These are phyloP conservation scores for Cladosporium sp. DNA, from an alignment of 2,329 filamentous ascomycete genomes.

Conservation along the genomic window DNA sequence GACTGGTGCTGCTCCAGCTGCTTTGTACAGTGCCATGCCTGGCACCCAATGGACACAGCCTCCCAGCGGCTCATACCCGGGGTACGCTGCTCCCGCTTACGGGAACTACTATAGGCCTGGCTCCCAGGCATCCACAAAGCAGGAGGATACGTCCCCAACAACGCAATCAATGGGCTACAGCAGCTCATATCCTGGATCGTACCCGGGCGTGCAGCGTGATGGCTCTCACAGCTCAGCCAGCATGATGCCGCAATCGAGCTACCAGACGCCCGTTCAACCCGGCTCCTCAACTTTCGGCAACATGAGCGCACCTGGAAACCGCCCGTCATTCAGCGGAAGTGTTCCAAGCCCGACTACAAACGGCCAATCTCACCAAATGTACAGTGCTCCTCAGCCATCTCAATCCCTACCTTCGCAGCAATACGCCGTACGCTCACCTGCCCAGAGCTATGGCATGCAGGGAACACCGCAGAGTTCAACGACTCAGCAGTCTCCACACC, in stretches of 20 bases:
- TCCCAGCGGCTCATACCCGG: conserved; percentile 23
- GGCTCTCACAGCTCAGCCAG: conserved; percentile 28
- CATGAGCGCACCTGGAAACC: conserved; percentile 26
- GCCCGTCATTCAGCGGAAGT: conserved; percentile 31
- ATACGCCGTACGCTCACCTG: conserved; percentile 35
- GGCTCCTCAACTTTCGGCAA: conserved; percentile 28
- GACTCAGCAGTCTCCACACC: conserved; percentile 31
- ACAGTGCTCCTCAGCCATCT: conserved; percentile 24
- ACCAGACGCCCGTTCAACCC: conserved; percentile 31
- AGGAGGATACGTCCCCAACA: conserved; percentile 19
- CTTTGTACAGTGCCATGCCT: conserved; percentile 29
- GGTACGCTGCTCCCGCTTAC: conserved; percentile 31
- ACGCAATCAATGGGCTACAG: conserved; percentile 31
- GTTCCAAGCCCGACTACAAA: conserved; percentile 24
- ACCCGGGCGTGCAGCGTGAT: conserved; percentile 30
- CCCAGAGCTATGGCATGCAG: conserved; percentile 31
- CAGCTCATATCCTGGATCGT: conserved; percentile 30
- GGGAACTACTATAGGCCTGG: conserved; percentile 30
- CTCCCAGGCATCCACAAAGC: conserved; percentile 30
- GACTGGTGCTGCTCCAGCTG: conserved; percentile 25
- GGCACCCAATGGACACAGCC: conserved; percentile 16
- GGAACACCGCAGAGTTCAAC: conserved; percentile 32
- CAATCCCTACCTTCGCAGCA: conserved; percentile 23
- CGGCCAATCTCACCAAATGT: conserved; percentile 29
- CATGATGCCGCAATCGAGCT: conserved; percentile 30